Conservation (phyloP, 306 rosid species). For the Castanea mollissima region DNA sequence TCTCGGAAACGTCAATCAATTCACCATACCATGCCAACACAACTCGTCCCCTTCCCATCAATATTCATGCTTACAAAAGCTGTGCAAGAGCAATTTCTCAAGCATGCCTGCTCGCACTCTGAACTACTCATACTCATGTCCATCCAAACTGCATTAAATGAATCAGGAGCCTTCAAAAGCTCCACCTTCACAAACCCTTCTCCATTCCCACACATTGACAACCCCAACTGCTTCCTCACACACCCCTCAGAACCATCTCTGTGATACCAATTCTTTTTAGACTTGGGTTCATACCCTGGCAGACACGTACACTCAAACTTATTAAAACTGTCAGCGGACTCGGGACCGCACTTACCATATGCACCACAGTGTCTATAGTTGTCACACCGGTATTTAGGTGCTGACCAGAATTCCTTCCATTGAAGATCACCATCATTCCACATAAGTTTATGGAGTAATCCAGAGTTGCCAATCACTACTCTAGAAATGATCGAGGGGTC, state of each 20-base stretch:
- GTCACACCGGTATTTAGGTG: too few species aligned
- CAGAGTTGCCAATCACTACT: too few species aligned
- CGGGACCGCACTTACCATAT: too few species aligned
- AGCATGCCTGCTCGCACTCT: constrained; percentile 19
- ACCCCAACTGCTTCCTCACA: neutral
- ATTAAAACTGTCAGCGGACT: too few species aligned
- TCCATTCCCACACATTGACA: constrained; percentile 12
- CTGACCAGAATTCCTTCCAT: too few species aligned
- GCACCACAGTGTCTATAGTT: too few species aligned
- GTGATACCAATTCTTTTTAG: neutral
- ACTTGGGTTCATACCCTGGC: neutral
- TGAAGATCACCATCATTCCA: too few species aligned
- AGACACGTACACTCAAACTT: too few species aligned
- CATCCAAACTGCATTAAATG: neutral
- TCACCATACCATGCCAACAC: constrained; percentile 32
- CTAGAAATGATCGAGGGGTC: neutral
- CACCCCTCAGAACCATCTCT: constrained; percentile 13
- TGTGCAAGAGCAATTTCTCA: constrained; percentile 30
- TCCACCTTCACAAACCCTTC: constrained; percentile 7
- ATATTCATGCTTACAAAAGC: constrained; percentile 24
- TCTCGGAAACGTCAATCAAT: constrained; percentile 25
- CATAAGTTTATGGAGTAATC: too few species aligned
- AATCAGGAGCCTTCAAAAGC: neutral
- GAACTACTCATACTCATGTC: neutral
- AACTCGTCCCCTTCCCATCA: constrained; percentile 2